Percentiles rank a stretch among this genome's conserved stretches.
These are phyloP conservation scores for Endotrypanum monterogeii DNA, from an alignment of 208 protist genomes.

Conservation along the genomic window DNA sequence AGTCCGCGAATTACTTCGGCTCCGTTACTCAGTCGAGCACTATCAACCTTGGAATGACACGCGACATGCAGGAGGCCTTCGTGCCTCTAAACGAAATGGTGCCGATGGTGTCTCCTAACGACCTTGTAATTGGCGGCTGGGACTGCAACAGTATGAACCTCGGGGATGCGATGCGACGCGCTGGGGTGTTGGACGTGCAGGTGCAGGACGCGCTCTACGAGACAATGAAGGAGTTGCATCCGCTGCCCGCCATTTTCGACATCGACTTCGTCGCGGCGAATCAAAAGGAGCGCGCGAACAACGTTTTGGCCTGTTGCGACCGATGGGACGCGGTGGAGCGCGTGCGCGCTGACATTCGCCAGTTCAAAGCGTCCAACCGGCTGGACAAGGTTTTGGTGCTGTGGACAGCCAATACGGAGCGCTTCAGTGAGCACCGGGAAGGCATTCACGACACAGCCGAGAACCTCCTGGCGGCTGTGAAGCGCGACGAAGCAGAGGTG, in stretches of 20 bases:
- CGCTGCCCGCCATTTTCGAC: constrained; percentile 96
- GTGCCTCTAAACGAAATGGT: constrained; percentile 94
- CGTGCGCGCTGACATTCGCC: constrained; percentile 95
- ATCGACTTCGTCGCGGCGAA: constrained; percentile 98
- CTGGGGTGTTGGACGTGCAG: constrained; percentile 95
- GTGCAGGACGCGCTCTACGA: constrained; percentile 88
- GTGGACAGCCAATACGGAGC: constrained; percentile 99
- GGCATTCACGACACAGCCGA: constrained; percentile 97
- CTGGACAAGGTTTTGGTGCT: constrained; percentile 98
- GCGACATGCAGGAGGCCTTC: constrained; percentile 91
- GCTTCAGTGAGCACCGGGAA: constrained; percentile 91
- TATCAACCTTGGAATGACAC: constrained; percentile 91
- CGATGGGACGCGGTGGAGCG: constrained; percentile 95
- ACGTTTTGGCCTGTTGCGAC: constrained; percentile 87
- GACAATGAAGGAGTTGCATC: constrained; percentile 91
- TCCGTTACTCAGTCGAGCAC: constrained; percentile 97
- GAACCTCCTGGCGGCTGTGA: constrained; percentile 94
- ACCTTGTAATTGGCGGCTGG: constrained; percentile 98
- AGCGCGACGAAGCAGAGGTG: constrained; percentile 89
- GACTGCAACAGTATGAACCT: constrained; percentile 96
- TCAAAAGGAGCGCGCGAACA: constrained; percentile 97
- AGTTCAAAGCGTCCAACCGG: constrained; percentile 85
- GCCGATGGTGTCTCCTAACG: constrained; percentile 97
- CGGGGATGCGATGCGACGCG: constrained; percentile 95
- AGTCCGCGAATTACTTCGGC: constrained; percentile 97